Evolutionary conservation across 2,329 filamentous ascomycete species (phyloP), one percentile per base, ranked within the genome.

Genomic region (Davidsoniella eucalypti): DNA sequence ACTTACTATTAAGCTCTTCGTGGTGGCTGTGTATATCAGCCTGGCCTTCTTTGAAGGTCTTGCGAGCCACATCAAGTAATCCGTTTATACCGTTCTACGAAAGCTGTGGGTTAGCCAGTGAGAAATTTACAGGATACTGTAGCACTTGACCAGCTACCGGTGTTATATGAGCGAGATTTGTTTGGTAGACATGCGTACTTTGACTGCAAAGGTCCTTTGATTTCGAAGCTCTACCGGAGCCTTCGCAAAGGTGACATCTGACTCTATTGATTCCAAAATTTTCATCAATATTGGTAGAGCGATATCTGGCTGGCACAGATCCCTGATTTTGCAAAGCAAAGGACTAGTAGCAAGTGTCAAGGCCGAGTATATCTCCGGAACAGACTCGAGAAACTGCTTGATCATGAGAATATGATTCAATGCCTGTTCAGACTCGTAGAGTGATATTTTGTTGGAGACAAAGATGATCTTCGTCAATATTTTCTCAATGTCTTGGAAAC

Each of bases 131-230:
- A 37, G n/a, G 2, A 16, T 16, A 50, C 5, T 40, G 14, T 2
- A 17, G 7, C 33, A 33, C 29, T 33, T 9, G 12, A 3, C 21
- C 14, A 12, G 14, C 29, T 7, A 29, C 5, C 10, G n/a, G 9
- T 45, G 18, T 18, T 21, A 17, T 17, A 17, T 9, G 9, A 9
- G 29, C 3, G 26, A 9, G 8, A 33, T 5, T 33, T 33, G 9
- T 2, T 43, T 21, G 26, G 33, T 8, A 23, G 18, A 29, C 4
- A 12, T 1, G 5, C 56, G 52, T 59, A 80, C 78, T 67, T 83
- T 92, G 29, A 96, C 82, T 18, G 90, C 90, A 65, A 93, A 95
- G 0, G 83, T 85, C 55, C 90, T 73, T 61, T 96, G 90, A 54
- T 95, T 94, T 12, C 88, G 76, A 51, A 94, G 69, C 54, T 95